Base-by-base conservation (phyloP, 2,329 filamentous ascomycete genomes). In the Exophiala sideris region DNA sequence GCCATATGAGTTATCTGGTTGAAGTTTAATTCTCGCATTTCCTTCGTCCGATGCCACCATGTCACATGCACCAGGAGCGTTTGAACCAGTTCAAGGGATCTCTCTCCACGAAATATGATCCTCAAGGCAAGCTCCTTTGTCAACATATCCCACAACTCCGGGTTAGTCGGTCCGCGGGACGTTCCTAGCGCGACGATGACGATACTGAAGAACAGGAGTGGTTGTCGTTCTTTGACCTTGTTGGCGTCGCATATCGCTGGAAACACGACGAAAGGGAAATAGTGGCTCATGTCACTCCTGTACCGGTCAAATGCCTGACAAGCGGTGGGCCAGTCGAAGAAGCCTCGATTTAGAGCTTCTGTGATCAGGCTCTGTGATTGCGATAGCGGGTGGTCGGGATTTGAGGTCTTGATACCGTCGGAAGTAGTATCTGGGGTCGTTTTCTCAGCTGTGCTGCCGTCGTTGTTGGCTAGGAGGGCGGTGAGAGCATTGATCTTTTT, bases 401-500 rank as follows among this genome's bases (percentile, higher is more conserved):
- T 20, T 32, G 35, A 34, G 4, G 7, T n/a, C 10, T 44, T 44
- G 4, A n/a, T 4, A 7, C 41, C 18, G 29, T 9, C 29, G 10
- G 47, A 20, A 29, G 16, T 20, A 14, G 39, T 46, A 29, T 46
- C 36, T 11, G 45, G 41, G 29, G 38, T 38, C 11, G 40, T 33
- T 11, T 56, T 47, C 33, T 9, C 32, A 38, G 58, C 42, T 47
- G 63, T 59, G 12, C 53, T 52, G 4, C 62, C 61, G 34, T 69
- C 66, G 1, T 69, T 70, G 1, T 87, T 82, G 45, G 89, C 84
- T 59, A 96, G 69, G 34, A 85, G 90, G 5, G 89, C 88, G 4
- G 89, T 95, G 67, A 96, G 70, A 5, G 87, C 88, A 74, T 95
- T 89, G 60, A 96, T 92, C 75, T 95, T 95, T 76, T 86, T 89